Conservation (phyloP, 257 asterid species). For the Solanum stenotomum region DNA sequence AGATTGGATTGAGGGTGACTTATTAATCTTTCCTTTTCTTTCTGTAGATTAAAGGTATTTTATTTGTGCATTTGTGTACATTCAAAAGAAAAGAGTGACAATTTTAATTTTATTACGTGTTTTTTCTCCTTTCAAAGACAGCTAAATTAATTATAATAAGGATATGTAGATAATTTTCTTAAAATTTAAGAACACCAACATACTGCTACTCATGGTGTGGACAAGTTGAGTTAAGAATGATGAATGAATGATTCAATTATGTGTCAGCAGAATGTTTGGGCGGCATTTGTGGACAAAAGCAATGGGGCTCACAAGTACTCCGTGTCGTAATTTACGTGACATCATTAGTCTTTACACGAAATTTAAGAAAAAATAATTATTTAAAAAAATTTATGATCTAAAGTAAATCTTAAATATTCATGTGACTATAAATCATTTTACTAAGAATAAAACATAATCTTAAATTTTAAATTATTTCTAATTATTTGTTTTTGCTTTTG, state of each 20-base stretch:
- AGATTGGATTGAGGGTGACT: neutral
- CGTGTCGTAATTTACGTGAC: neutral
- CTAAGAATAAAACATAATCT: neutral
- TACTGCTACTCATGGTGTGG: neutral
- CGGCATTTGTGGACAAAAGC: neutral
- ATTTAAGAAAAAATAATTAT: too few species aligned
- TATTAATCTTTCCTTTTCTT: neutral
- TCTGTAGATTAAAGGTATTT: neutral
- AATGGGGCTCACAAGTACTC: neutral
- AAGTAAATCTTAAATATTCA: neutral
- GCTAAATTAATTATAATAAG: neutral
- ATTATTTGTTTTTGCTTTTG: neutral
- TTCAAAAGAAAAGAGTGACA: neutral
- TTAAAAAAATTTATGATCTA: too few species aligned
- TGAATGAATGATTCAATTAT: neutral
- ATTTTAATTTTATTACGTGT: neutral
- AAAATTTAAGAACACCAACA: neutral
- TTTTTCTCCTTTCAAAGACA: neutral
- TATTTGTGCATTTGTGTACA: neutral
- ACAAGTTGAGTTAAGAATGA: neutral
- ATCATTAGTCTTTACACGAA: neutral
- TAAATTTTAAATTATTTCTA: neutral
- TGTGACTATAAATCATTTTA: neutral
- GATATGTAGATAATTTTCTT: neutral
- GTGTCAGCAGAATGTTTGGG: slow-evolving; percentile 1